Evolutionary conservation across 1,284 basidiomycete genomes (phyloP).

Genomic region (Cutaneotrichosporon dermatis): DNA sequence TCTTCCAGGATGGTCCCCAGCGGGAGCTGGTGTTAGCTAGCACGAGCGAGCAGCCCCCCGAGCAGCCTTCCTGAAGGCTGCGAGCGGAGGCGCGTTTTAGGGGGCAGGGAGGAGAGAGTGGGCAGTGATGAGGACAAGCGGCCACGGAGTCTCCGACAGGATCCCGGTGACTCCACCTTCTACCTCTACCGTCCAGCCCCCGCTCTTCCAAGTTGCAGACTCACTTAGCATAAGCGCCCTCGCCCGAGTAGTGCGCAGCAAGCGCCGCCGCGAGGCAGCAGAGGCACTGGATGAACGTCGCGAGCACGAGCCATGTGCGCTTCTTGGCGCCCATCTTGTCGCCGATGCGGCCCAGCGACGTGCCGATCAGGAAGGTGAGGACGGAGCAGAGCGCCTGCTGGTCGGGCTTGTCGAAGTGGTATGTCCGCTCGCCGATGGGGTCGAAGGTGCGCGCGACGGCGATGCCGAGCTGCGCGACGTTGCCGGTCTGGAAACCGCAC

Average conservation of each 20-base stretch:
- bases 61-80: no score
- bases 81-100: no score
- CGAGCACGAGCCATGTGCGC: conserved; percentile 67
- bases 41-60: not conserved
- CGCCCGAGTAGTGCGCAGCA: conserved; percentile 57
- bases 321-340: conserved; percentile 61
- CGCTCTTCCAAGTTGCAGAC: not conserved
- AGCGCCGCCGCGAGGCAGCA: conserved; percentile 70
- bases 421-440: conserved; percentile 53
- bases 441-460: conserved; percentile 63
- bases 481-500: conserved; percentile 51
- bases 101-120: not conserved
- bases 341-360: conserved; percentile 47
- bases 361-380: conserved; percentile 59
- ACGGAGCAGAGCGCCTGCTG: conserved; percentile 75
- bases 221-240: conserved; percentile 50
- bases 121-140: not conserved
- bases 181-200: no score
- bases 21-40: conserved; percentile 28
- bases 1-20: conserved; percentile 62
- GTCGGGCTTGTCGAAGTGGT: conserved; percentile 66
- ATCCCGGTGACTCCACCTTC: no score
- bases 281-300: conserved; percentile 68
- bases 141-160: not conserved
- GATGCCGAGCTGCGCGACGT: conserved; percentile 57